Evolutionary conservation across 805 yeast genomes (phyloP).

Genomic region (Kuraishia ogatae): DNA sequence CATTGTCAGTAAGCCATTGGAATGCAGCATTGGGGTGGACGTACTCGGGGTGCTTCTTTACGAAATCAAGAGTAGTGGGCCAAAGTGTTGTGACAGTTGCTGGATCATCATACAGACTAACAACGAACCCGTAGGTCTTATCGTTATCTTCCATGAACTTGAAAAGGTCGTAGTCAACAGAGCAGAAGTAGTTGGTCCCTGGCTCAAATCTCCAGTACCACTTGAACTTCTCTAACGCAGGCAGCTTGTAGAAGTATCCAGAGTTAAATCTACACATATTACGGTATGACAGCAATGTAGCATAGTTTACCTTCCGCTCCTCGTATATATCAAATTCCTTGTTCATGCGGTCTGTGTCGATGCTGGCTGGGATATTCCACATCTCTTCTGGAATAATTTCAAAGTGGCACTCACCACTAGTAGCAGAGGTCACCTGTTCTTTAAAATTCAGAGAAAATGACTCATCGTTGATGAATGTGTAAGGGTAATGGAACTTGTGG

Average conservation of each 20-base stretch:
- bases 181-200: slow-evolving; percentile 63
- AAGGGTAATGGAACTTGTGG: slow-evolving; percentile 61
- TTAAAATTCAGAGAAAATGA: slow-evolving; percentile 56
- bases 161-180: slow-evolving; percentile 72
- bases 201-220: slow-evolving; percentile 96
- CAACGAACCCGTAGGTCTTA: slow-evolving; percentile 69
- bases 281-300: slow-evolving; percentile 67
- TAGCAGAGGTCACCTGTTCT: slow-evolving; percentile 26
- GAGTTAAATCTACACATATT: slow-evolving; percentile 89
- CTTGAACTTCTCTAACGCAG: slow-evolving; percentile 56
- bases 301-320: slow-evolving; percentile 55
- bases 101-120: slow-evolving; percentile 59
- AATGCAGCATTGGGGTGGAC: slow-evolving; percentile 55
- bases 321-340: slow-evolving; percentile 15
- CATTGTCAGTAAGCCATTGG: slow-evolving; percentile 65
- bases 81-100: slow-evolving; percentile 69
- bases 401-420: slow-evolving; percentile 19
- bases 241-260: slow-evolving; percentile 76
- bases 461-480: slow-evolving; percentile 64
- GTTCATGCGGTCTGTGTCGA: slow-evolving; percentile 30
- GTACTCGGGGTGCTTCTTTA: slow-evolving; percentile 47
- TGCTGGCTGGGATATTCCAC: slow-evolving; percentile 55
- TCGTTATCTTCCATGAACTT: slow-evolving; percentile 70
- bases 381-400: slow-evolving; percentile 27
- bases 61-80: slow-evolving; percentile 60